Conservation (phyloP, 345 rosid species). For the Salix brachista region DNA sequence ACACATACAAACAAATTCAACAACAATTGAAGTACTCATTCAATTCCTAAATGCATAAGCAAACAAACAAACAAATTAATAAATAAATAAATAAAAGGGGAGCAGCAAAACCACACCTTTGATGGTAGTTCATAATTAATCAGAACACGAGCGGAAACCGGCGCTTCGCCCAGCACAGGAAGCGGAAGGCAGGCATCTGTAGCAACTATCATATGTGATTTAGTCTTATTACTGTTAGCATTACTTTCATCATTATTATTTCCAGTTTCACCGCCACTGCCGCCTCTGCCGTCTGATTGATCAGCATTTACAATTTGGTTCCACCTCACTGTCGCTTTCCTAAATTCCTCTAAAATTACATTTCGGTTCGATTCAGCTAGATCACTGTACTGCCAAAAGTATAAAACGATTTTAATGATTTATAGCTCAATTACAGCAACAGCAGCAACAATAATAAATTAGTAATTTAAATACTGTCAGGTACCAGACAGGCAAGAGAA, state of each 20-base stretch:
- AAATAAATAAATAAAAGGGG: too few species aligned
- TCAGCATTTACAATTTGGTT: slow-evolving; percentile 34
- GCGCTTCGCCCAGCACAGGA: slow-evolving; percentile 56
- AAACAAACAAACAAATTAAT: too few species aligned
- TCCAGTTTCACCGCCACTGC: slow-evolving; percentile 28
- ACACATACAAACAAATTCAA: too few species aligned
- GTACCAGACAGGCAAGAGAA: slow-evolving; percentile 62
- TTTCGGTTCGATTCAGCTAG: slow-evolving; percentile 57
- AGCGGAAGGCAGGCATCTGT: slow-evolving; percentile 83
- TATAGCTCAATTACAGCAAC: not conserved
- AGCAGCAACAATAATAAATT: not conserved
- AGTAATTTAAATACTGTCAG: not conserved
- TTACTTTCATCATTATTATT: slow-evolving; percentile 9
- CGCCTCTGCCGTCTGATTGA: slow-evolving; percentile 12
- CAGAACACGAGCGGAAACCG: slow-evolving; percentile 61
- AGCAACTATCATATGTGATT: slow-evolving; percentile 63
- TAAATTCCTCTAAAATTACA: slow-evolving; percentile 51
- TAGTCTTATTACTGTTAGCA: slow-evolving; percentile 21
- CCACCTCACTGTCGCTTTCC: slow-evolving; percentile 54
- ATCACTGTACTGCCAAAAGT: slow-evolving; percentile 62
- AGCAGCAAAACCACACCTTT: slow-evolving; percentile 38
- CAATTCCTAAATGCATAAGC: too few species aligned
- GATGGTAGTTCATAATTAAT: slow-evolving; percentile 82
- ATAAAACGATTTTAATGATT: not conserved
- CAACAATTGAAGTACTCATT: too few species aligned